Conservation (phyloP, 345 rosid species). For the Excoecaria agallocha region DNA sequence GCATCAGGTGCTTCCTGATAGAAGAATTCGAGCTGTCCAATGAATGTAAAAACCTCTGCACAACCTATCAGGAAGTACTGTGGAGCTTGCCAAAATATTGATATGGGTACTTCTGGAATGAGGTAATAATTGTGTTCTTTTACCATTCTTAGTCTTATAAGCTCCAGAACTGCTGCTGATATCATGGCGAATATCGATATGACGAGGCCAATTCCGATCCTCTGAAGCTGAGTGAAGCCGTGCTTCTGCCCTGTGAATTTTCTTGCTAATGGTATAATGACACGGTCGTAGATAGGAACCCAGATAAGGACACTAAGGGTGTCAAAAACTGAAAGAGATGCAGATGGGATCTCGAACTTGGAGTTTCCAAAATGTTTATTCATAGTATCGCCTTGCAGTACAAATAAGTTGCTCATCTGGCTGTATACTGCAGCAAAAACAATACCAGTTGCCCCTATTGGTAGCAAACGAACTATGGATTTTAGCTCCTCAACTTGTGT, state of each 20-base stretch:
- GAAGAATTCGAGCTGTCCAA: slow-evolving; percentile 50
- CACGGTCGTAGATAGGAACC: slow-evolving; percentile 40
- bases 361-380: slow-evolving; percentile 22
- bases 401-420: slow-evolving; percentile 40
- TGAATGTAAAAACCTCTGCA: slow-evolving; percentile 47
- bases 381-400: slow-evolving; percentile 40
- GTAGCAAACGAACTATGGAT: slow-evolving; percentile 38
- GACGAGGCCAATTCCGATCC: slow-evolving; percentile 42
- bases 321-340: slow-evolving; percentile 38
- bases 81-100: slow-evolving; percentile 52
- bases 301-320: slow-evolving; percentile 40
- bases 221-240: slow-evolving; percentile 41
- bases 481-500: slow-evolving; percentile 52
- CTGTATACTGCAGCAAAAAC: slow-evolving; percentile 35
- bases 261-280: slow-evolving; percentile 36
- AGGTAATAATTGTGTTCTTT: slow-evolving; percentile 30
- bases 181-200: slow-evolving; percentile 41
- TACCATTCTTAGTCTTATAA: slow-evolving; percentile 30
- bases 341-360: slow-evolving; percentile 33
- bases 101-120: slow-evolving; percentile 25
- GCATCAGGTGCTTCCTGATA: slow-evolving; percentile 58
- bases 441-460: slow-evolving; percentile 40
- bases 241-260: slow-evolving; percentile 28
- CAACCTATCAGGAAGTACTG: slow-evolving; percentile 51
- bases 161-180: slow-evolving; percentile 34